Evolutionary conservation across 179 eudicot genomes (phyloP).

Genomic region (Camellia oleifera): DNA sequence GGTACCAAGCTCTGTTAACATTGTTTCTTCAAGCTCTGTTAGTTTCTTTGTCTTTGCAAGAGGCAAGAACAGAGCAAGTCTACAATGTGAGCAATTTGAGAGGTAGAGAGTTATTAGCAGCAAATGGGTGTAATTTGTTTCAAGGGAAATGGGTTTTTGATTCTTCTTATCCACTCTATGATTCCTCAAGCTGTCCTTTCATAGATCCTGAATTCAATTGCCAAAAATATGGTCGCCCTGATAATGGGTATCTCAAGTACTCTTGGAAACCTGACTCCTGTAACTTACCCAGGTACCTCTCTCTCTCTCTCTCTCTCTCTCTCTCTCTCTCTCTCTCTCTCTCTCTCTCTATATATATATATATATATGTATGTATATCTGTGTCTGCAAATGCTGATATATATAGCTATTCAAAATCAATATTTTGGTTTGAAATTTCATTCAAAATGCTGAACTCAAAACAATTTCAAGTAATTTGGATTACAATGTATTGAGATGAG

Average conservation of each 20-base stretch:
- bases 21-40: constrained; percentile 16
- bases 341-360: too few relatives aligned
- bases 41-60: constrained; percentile 2
- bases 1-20: constrained; percentile 4
- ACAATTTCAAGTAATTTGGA: too few relatives aligned
- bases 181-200: constrained; percentile 57
- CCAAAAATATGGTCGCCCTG: constrained; percentile 67
- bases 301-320: constrained; percentile 5
- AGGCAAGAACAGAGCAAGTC: constrained; percentile 6
- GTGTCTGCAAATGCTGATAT: background rate
- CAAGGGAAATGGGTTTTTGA: constrained; percentile 73
- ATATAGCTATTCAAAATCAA: background rate
- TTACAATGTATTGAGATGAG: too few relatives aligned
- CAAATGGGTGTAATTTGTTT: constrained; percentile 48
- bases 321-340: too few relatives aligned
- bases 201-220: constrained; percentile 72
- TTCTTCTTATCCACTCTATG: constrained; percentile 60
- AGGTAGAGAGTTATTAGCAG: constrained; percentile 10
- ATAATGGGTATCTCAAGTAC: constrained; percentile 54
- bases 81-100: constrained; percentile 11
- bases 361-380: background rate
- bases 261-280: constrained; percentile 77
- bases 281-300: constrained; percentile 52
- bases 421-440: too few relatives aligned
- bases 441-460: too few relatives aligned